These are phyloP conservation scores for Acanthamoeba lenticulata DNA, from an alignment of 208 protist genomes.

Conservation along the genomic window DNA sequence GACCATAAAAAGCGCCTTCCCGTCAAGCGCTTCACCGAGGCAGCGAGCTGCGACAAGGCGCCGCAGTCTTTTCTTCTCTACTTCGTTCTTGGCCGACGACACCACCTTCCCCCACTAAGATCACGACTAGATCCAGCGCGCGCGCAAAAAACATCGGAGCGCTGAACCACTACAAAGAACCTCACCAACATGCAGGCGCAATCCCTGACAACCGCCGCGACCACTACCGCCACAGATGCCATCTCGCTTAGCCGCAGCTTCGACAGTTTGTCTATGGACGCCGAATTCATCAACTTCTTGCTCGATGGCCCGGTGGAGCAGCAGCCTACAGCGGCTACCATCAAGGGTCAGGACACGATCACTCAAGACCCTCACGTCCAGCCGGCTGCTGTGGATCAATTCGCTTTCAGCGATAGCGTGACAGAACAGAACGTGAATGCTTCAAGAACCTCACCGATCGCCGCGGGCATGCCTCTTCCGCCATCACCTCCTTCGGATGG, in stretches of 20 bases:
- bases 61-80: background rate
- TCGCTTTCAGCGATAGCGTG: background rate
- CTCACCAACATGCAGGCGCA: background rate
- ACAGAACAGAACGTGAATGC: background rate
- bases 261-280: constrained; percentile 26
- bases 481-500: background rate
- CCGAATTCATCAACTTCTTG: constrained; percentile 7
- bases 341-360: background rate
- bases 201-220: background rate
- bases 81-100: background rate
- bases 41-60: no score
- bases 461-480: background rate
- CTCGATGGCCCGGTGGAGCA: background rate
- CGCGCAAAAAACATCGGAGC: background rate
- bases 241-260: constrained; percentile 32
- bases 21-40: background rate
- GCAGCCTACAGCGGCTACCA: background rate
- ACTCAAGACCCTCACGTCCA: background rate
- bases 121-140: background rate
- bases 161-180: no score
- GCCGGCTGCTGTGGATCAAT: background rate
- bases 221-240: background rate
- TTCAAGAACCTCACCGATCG: background rate
- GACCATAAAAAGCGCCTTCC: background rate
- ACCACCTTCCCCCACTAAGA: background rate